A percentile compares a stretch with the other conserved stretches of the same genome.
Evolutionary conservation across 225 moss, liverwort and hornwort species (phyloP).

Genomic region (Climacium dendroides): DNA sequence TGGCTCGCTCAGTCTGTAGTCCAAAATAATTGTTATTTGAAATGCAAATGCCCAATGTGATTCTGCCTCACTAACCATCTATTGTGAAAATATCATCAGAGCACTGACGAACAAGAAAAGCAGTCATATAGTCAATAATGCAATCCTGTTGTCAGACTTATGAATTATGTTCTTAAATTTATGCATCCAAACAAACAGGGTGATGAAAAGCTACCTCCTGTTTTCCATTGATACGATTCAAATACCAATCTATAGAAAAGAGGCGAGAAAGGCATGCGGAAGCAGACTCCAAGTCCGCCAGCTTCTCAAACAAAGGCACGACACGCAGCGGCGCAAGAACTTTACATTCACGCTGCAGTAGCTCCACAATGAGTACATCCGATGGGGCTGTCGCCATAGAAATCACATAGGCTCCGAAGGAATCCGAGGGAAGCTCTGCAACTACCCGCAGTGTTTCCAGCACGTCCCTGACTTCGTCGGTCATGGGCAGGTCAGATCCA

Average conservation of each 20-base stretch:
- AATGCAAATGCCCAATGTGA: background rate
- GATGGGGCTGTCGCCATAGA: conserved; percentile 94
- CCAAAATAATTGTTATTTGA: background rate
- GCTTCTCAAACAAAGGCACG: conserved; percentile 88
- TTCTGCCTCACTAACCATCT: background rate
- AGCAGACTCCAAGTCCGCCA: conserved; percentile 79
- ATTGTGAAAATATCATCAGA: background rate
- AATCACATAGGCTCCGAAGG: conserved; percentile 94
- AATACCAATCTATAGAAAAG: conserved; percentile 91
- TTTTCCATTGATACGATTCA: conserved; percentile 81
- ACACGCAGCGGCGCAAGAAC: conserved; percentile 67
- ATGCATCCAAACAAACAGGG: background rate
- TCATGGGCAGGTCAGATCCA: conserved; percentile 84
- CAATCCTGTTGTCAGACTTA: background rate
- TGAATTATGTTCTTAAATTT: background rate
- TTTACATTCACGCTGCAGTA: conserved; percentile 87
- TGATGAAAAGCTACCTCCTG: conserved; percentile 48
- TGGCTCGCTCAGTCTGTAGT: background rate
- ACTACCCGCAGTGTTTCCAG: conserved; percentile 76
- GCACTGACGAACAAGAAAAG: background rate
- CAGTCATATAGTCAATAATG: background rate
- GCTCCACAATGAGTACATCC: conserved; percentile 85
- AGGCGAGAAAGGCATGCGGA: conserved; percentile 76
- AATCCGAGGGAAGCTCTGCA: conserved; percentile 79
- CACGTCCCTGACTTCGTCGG: conserved; percentile 81